A percentile compares a stretch with the other conserved stretches of the same genome.
Conservation (phyloP, 129 eudicot genomes). For the Flaveria ramosissima region DNA sequence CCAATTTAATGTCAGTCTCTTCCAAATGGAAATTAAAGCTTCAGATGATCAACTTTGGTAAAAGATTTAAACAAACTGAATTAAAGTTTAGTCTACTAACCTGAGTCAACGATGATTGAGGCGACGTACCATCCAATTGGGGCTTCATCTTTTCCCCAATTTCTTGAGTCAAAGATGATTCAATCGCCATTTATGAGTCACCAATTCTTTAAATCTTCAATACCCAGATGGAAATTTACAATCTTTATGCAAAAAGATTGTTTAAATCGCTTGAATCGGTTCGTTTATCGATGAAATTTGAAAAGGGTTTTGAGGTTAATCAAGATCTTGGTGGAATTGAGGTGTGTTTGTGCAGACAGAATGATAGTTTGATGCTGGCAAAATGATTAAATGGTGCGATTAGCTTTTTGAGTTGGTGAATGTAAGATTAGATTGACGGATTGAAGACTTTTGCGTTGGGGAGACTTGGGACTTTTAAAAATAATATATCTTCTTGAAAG, state of each 20-base stretch:
- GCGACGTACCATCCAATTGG: no score
- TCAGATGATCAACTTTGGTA: not conserved
- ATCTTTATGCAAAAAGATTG: conserved; percentile 15
- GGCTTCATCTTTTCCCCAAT: no score
- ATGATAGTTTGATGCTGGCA: conserved; percentile 32
- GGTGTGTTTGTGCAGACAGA: conserved; percentile 20
- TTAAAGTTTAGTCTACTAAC: conserved; percentile 22
- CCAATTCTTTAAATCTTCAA: conserved; percentile 12
- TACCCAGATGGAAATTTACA: conserved; percentile 32
- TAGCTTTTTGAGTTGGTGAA: conserved; percentile 20
- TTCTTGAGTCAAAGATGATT: conserved; percentile 26
- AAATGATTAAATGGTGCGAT: conserved; percentile 23
- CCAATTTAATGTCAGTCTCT: not conserved
- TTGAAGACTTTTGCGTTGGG: conserved; percentile 19
- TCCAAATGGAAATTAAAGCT: not conserved
- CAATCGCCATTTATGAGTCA: conserved; percentile 21
- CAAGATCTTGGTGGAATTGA: conserved; percentile 13
- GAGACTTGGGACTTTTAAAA: not conserved
- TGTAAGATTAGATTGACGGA: conserved; percentile 17
- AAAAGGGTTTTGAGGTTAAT: conserved; percentile 16
- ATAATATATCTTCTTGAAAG: not conserved
- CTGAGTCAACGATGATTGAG: not conserved
- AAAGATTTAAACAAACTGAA: conserved; percentile 10
- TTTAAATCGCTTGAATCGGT: conserved; percentile 2
- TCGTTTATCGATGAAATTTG: conserved; percentile 12